These are phyloP conservation scores for Alternaria viburni DNA, from an alignment of 2,329 filamentous ascomycete species.

Conservation along the genomic window DNA sequence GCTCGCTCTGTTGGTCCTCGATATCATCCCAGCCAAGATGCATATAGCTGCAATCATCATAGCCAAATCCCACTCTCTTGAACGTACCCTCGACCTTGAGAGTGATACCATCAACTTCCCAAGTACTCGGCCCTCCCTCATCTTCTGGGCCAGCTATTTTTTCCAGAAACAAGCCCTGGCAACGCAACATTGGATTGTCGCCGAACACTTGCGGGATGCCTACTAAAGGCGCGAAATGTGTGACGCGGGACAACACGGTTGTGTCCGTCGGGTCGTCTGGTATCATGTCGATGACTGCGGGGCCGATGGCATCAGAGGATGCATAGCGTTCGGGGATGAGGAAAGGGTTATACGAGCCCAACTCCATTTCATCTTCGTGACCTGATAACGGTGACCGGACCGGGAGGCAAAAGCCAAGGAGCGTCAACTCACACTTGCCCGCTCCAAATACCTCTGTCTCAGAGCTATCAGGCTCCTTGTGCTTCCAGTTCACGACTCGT, in stretches of 20 bases:
- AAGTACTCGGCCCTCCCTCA: not conserved
- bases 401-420: not conserved
- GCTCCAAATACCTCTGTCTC: not conserved
- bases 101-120: not conserved
- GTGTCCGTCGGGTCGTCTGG: not conserved
- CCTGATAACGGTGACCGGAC: not conserved
- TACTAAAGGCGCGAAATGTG: not conserved
- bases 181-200: not conserved
- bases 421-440: not conserved
- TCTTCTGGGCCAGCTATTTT: not conserved
- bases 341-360: not conserved
- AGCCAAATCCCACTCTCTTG: not conserved
- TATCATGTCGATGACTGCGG: not conserved
- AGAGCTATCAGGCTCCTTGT: not conserved
- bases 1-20: not conserved
- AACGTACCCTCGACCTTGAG: not conserved
- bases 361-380: not conserved
- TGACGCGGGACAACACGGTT: not conserved
- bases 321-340: not conserved
- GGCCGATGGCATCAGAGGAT: not conserved
- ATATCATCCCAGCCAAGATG: not conserved
- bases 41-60: not conserved
- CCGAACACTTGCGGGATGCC: not conserved
- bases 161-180: not conserved
- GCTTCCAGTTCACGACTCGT: not conserved